Conservation (phyloP, 495 filamentous ascomycete species). For the Amorphotheca resinae region DNA sequence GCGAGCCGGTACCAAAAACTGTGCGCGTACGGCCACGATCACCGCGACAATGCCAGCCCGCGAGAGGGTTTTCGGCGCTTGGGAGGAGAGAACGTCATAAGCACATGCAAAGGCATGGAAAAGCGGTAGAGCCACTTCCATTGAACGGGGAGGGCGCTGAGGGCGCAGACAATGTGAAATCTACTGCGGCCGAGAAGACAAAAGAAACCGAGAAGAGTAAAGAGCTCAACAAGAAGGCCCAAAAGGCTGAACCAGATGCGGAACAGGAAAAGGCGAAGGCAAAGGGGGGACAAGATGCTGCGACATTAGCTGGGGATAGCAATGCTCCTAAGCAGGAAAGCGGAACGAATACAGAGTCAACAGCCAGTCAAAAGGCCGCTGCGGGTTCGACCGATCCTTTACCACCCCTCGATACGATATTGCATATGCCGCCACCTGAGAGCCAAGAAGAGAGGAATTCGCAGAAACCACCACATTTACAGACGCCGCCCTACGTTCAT, state of each 20-base stretch:
- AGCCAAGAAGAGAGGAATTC: conserved; percentile 25
- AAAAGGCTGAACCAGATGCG: conserved; percentile 4
- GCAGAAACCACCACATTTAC: conserved; percentile 45
- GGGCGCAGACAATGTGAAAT: conserved; percentile 12
- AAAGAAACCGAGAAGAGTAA: conserved; percentile 3
- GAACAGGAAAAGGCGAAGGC: background rate
- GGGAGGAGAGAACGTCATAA: conserved; percentile 14
- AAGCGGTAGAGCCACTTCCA: conserved; percentile 45
- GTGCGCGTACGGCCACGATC: conserved; percentile 9
- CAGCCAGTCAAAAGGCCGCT: conserved; percentile 14
- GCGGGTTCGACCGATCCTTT: conserved; percentile 18
- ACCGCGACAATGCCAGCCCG: conserved; percentile 4
- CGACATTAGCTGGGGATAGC: conserved; percentile 12
- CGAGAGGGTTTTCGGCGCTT: conserved; percentile 24
- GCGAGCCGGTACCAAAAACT: conserved; percentile 9
- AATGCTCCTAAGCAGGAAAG: background rate
- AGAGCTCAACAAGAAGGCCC: background rate
- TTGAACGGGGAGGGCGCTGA: conserved; percentile 17
- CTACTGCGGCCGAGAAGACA: background rate
- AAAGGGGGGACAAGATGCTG: background rate
- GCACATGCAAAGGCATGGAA: conserved; percentile 45
- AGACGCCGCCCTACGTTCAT: conserved; percentile 72
- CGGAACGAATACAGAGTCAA: conserved; percentile 11
- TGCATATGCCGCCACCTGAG: conserved; percentile 24
- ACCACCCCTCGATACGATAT: conserved; percentile 25